Conservation (phyloP, 2,329 filamentous ascomycete genomes). For the Fusarium heterosporum region DNA sequence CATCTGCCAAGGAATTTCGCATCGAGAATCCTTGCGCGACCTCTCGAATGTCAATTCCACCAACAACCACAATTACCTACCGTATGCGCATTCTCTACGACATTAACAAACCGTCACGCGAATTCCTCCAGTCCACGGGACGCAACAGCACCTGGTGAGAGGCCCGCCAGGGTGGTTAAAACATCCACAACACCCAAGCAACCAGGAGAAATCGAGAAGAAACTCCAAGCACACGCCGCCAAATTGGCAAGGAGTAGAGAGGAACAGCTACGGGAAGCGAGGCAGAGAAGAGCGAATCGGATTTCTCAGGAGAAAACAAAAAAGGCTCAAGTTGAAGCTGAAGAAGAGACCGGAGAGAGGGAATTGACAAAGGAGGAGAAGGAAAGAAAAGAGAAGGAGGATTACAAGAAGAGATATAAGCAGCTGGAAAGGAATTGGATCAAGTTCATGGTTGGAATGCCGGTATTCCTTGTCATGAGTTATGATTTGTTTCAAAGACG, state of each 20-base stretch:
- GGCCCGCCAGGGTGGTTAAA: not conserved
- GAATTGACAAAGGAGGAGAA: constrained; percentile 32
- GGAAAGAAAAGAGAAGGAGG: constrained; percentile 43
- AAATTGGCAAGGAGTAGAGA: constrained; percentile 6
- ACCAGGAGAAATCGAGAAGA: not conserved
- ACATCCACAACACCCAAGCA: not conserved
- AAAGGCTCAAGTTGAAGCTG: constrained; percentile 9
- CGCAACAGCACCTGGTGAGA: not conserved
- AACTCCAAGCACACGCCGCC: not conserved
- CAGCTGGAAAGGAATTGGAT: constrained; percentile 59
- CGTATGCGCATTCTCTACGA: constrained; percentile 26
- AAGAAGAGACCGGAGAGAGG: not conserved
- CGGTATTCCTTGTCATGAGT: constrained; percentile 66
- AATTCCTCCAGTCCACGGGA: not conserved
- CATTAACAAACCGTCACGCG: not conserved
- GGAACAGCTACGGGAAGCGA: constrained; percentile 11
- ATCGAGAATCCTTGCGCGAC: not conserved
- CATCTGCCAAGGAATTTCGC: constrained; percentile 2
- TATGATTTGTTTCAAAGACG: constrained; percentile 65
- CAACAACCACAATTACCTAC: constrained; percentile 1
- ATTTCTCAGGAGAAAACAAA: constrained; percentile 12
- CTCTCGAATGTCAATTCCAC: constrained; percentile 1
- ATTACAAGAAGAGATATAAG: constrained; percentile 59
- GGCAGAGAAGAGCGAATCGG: not conserved
- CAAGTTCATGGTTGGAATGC: constrained; percentile 63